A percentile compares a stretch with the other conserved stretches of the same genome.
Evolutionary conservation across 164 flowering plant species (phyloP).

Genomic region (Kalanchoe fedtschenkoi): DNA sequence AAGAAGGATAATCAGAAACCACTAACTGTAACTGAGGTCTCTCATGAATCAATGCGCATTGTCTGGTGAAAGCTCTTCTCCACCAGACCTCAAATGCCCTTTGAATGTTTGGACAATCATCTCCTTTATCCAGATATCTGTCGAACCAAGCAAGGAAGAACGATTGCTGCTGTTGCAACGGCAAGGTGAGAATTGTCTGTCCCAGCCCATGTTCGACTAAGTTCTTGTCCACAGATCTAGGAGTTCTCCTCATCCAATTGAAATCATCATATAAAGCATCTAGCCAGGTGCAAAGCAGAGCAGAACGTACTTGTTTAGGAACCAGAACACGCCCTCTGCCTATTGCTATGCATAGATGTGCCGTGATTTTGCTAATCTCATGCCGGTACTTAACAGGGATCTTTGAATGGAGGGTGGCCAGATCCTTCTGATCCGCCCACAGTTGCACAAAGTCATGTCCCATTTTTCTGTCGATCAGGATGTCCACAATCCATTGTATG

Average conservation of each 20-base stretch:
- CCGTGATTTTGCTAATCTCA: slow-evolving; percentile 80
- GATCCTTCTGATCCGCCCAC: slow-evolving; percentile 92
- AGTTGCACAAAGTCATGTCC: slow-evolving; percentile 76
- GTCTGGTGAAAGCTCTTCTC: slow-evolving; percentile 75
- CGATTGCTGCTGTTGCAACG: slow-evolving; percentile 61
- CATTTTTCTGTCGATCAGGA: slow-evolving; percentile 52
- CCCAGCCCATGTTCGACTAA: slow-evolving; percentile 78
- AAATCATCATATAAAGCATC: slow-evolving; percentile 82
- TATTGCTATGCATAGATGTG: slow-evolving; percentile 65
- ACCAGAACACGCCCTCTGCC: slow-evolving; percentile 73
- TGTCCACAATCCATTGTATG: slow-evolving; percentile 74
- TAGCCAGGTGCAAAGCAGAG: slow-evolving; percentile 70
- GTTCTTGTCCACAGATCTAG: slow-evolving; percentile 58
- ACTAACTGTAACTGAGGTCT: slow-evolving; percentile 49
- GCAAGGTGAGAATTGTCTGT: slow-evolving; percentile 75
- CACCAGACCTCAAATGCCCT: slow-evolving; percentile 94
- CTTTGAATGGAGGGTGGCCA: slow-evolving; percentile 67
- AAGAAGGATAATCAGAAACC: slow-evolving; percentile 34
- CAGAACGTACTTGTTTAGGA: slow-evolving; percentile 45
- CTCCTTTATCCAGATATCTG: slow-evolving; percentile 65
- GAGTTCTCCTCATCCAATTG: slow-evolving; percentile 76
- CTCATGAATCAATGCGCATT: slow-evolving; percentile 27
- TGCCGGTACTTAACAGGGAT: slow-evolving; percentile 70
- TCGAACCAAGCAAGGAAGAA: slow-evolving; percentile 72
- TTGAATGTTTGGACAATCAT: slow-evolving; percentile 82